Evolutionary conservation across 768 basidiomycete species (phyloP).

Genomic region (Boletus insuetus): DNA sequence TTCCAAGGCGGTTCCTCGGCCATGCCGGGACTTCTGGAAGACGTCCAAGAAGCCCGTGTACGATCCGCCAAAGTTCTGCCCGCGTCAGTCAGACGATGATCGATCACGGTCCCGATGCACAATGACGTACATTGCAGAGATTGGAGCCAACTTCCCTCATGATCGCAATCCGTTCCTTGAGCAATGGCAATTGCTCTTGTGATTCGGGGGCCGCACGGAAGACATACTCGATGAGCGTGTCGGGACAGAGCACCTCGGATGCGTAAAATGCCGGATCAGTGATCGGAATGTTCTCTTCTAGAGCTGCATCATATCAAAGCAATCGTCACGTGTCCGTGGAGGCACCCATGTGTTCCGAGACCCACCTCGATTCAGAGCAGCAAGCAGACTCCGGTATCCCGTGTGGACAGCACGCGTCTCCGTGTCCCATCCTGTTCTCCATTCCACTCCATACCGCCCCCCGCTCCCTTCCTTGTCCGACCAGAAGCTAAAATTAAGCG

Average conservation of each 20-base stretch:
- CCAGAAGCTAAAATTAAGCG: slow-evolving; percentile 91
- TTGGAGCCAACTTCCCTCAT: slow-evolving; percentile 78
- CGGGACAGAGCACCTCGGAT: slow-evolving; percentile 65
- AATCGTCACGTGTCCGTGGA: not conserved
- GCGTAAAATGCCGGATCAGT: slow-evolving; percentile 79
- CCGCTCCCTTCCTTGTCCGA: slow-evolving; percentile 58
- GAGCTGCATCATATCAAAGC: slow-evolving; percentile 42
- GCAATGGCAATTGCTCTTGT: slow-evolving; percentile 64
- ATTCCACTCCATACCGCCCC: slow-evolving; percentile 74
- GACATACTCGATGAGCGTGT: slow-evolving; percentile 61
- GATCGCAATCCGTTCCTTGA: slow-evolving; percentile 67
- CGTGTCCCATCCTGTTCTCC: slow-evolving; percentile 67
- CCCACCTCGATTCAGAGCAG: slow-evolving; percentile 78
- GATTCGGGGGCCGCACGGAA: slow-evolving; percentile 62
- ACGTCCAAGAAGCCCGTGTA: slow-evolving; percentile 62
- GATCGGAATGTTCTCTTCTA: slow-evolving; percentile 75
- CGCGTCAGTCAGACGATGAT: slow-evolving; percentile 4
- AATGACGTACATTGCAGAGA: slow-evolving; percentile 57
- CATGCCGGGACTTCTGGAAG: slow-evolving; percentile 52
- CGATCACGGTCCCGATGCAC: slow-evolving; percentile 5
- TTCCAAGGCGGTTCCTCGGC: slow-evolving; percentile 65
- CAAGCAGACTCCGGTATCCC: slow-evolving; percentile 87
- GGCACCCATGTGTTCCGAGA: not conserved
- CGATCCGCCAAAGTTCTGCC: slow-evolving; percentile 66
- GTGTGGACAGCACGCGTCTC: slow-evolving; percentile 56